Percentiles rank a stretch among this genome's conserved stretches.
Conservation (phyloP, 768 basidiomycete genomes). For the Hortiboletus campestris region DNA sequence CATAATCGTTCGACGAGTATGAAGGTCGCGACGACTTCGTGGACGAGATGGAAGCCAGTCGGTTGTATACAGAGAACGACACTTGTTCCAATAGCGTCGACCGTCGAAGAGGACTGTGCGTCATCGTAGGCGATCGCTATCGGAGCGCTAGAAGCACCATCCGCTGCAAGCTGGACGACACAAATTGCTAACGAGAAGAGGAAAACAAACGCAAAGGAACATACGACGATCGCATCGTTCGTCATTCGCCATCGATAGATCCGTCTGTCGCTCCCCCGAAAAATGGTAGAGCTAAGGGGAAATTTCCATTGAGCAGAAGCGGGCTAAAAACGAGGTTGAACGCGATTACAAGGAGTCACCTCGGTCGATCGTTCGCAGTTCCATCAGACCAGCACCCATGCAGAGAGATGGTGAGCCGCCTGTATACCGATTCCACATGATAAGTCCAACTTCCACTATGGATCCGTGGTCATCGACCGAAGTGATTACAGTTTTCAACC, state of each 20-base stretch:
- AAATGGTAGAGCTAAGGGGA: not conserved
- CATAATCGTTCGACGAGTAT: slow-evolving; percentile 8
- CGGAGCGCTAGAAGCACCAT: not conserved
- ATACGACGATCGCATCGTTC: not conserved
- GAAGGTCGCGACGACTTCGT: slow-evolving; percentile 18
- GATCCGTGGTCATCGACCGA: slow-evolving; percentile 11
- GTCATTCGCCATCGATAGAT: slow-evolving; percentile 11
- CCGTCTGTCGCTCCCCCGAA: slow-evolving; percentile 9
- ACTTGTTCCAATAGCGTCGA: not conserved
- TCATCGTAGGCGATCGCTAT: slow-evolving; percentile 12
- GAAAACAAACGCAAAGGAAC: not conserved
- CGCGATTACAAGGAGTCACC: not conserved
- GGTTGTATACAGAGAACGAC: slow-evolving; percentile 11
- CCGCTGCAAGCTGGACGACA: slow-evolving; percentile 3
- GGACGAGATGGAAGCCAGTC: slow-evolving; percentile 19
- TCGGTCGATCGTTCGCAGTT: not conserved
- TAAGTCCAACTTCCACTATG: slow-evolving; percentile 6
- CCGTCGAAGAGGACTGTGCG: not conserved
- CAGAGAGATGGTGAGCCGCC: not conserved
- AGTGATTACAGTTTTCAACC: slow-evolving; percentile 8
- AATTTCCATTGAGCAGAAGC: not conserved
- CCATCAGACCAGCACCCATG: not conserved
- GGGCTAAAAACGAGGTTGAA: not conserved
- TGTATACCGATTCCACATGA: slow-evolving; percentile 15
- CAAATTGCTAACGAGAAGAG: no score